Evolutionary conservation across 1,284 basidiomycete species (phyloP), one percentile per base, ranked within the genome.

Genomic region (Leccinum angustisporum): DNA sequence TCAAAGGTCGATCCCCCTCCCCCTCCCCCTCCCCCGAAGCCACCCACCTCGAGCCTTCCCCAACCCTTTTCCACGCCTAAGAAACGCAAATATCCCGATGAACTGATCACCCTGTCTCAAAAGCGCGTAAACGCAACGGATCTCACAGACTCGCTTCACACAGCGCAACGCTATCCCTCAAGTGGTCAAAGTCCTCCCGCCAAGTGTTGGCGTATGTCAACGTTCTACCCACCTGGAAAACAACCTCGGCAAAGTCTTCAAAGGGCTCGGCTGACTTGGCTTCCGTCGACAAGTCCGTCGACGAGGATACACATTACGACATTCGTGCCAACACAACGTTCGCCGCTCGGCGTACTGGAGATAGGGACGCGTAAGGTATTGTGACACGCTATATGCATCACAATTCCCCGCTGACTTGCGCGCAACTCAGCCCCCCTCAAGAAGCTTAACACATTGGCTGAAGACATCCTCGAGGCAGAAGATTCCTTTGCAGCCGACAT

Each of bases 391-490:
- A 3, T 46, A 13, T 51, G n/a, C 8, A 4, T 51, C 13, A 9
- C 5, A 18, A 14, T 33, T 33, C 1, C 1, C 16, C 10, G 0
- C 59, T 73, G 21, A 73, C 54, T 46, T 13, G 3, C 3, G 5
- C 53, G 8, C 36, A 25, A 58, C 16, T 34, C 30, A 93, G 90
- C 76, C 1, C 87, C 90, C 0, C 76, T 93, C 8, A 87, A 93
- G 69, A 95, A 91, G 71, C 80, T 97, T 5, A 80, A 79, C 2
- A 80, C 81, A 6, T 73, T 90, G 18, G 78, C 96, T 1, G 93
- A 96, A 63, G 93, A 96, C 61, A 84, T 97, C 21, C 92, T 96
- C 66, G 93, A 96, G 71, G 92, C 94, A 0, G 91, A 96, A 70
- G 95, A 97, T 70, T 75, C 83, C 0, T 79, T 97, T 21, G 84